These are phyloP conservation scores for Apiospora kogelbergensis DNA, from an alignment of 2,329 filamentous ascomycete genomes.

Conservation along the genomic window DNA sequence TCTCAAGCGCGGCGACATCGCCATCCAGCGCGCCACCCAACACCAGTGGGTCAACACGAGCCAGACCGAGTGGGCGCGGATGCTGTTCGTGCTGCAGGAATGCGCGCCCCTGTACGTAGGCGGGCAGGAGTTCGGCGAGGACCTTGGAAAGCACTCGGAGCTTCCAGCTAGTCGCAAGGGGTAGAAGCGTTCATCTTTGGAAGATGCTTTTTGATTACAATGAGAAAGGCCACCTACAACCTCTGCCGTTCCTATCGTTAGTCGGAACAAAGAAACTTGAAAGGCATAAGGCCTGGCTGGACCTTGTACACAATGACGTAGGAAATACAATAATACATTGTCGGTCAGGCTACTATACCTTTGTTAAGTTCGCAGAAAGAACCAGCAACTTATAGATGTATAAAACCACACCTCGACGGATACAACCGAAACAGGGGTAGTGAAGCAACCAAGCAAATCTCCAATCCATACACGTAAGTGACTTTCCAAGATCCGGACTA, in stretches of 20 bases:
- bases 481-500: not conserved
- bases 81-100: conserved; percentile 44
- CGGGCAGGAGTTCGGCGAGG: conserved; percentile 28
- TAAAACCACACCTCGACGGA: not conserved
- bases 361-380: not conserved
- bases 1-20: conserved; percentile 52
- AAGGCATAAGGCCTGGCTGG: not conserved
- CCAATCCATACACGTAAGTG: not conserved
- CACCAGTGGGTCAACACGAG: conserved; percentile 54
- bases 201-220: not conserved
- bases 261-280: not conserved
- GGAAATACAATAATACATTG: conserved; percentile 2
- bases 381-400: not conserved
- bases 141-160: conserved; percentile 25
- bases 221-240: not conserved
- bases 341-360: not conserved
- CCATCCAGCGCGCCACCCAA: conserved; percentile 55
- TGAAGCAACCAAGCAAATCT: not conserved
- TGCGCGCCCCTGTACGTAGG: conserved; percentile 25
- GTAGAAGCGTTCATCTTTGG: not conserved
- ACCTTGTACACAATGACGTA: not conserved
- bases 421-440: not conserved
- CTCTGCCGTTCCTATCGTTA: too few species aligned
- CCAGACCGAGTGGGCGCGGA: conserved; percentile 45
- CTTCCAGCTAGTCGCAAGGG: conserved; percentile 21